Conservation (phyloP, 257 asterid genomes). For the Dorcoceras hygrometricum region DNA sequence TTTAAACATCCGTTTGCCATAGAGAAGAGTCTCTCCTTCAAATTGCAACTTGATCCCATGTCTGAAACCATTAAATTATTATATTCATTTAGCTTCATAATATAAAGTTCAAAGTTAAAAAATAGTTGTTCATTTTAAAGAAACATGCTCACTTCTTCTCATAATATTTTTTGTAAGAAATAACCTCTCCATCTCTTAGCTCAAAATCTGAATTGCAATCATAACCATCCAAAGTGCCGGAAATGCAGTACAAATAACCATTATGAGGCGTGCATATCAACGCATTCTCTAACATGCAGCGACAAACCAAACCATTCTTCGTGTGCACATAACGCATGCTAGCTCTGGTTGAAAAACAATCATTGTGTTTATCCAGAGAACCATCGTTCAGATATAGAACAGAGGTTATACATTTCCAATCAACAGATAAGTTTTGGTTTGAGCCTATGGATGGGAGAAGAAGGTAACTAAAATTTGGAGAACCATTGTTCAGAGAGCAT, state of each 20-base stretch:
- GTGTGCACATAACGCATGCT: constrained; percentile 36
- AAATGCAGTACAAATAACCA: constrained; percentile 40
- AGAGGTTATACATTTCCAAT: constrained; percentile 55
- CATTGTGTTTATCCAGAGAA: constrained; percentile 22
- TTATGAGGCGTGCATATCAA: constrained; percentile 71
- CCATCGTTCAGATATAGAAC: constrained; percentile 19
- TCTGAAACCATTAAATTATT: constrained; percentile 34
- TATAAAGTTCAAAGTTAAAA: background rate
- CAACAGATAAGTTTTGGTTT: constrained; percentile 24
- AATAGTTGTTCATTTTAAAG: background rate
- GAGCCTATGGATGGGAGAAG: constrained; percentile 51
- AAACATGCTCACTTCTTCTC: constrained; percentile 38
- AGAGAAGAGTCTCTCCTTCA: constrained; percentile 47
- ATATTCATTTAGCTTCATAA: background rate
- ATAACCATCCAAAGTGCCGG: constrained; percentile 38
- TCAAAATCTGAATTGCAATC: constrained; percentile 44
- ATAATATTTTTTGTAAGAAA: constrained; percentile 50
- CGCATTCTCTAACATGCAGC: constrained; percentile 59
- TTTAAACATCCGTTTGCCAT: constrained; percentile 38
- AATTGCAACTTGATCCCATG: constrained; percentile 46
- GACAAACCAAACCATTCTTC: constrained; percentile 47
- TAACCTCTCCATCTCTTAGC: constrained; percentile 31
- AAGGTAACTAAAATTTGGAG: constrained; percentile 46
- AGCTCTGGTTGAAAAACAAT: constrained; percentile 22
- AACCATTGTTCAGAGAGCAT: constrained; percentile 17